Conservation (phyloP, 2,329 filamentous ascomycete species). For the Fusarium sterilihyphosum region DNA sequence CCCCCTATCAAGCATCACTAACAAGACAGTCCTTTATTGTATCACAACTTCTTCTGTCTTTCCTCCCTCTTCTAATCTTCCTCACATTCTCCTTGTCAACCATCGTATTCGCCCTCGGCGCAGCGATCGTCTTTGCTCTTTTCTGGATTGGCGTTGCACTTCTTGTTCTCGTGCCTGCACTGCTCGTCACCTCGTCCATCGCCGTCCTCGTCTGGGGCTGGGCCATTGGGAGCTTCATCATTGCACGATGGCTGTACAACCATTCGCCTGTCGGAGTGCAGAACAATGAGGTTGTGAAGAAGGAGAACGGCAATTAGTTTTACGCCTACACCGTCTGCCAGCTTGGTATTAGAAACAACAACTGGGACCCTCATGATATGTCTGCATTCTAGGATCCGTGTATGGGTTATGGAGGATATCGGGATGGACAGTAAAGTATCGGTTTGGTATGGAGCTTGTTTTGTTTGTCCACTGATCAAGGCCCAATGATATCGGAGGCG, state of each 20-base stretch:
- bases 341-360: neutral
- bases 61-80: conserved; percentile 76
- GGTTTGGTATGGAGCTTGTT: neutral
- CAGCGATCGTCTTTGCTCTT: conserved; percentile 71
- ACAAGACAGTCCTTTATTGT: conserved; percentile 70
- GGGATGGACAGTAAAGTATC: neutral
- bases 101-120: conserved; percentile 69
- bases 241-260: conserved; percentile 58
- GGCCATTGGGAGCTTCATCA: conserved; percentile 68
- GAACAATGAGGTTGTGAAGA: conserved; percentile 39
- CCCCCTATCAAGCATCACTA: neutral
- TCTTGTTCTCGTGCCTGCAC: conserved; percentile 72
- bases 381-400: conserved; percentile 18
- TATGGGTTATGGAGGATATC: conserved; percentile 2
- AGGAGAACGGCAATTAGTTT: conserved; percentile 32
- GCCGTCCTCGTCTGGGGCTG: conserved; percentile 75
- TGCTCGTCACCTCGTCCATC: conserved; percentile 71
- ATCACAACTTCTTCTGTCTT: conserved; percentile 71
- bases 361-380: conserved; percentile 24
- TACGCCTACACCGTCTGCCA: conserved; percentile 8
- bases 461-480: neutral
- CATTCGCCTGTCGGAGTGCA: conserved; percentile 42
- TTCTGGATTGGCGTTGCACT: conserved; percentile 75
- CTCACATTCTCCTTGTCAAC: conserved; percentile 70
- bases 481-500: neutral